A percentile compares a stretch with the other conserved stretches of the same genome.
phyloP scores from a whole-genome alignment of 2,329 filamentous ascomycete genomes.

The Hymenoscyphus infarciens region DNA sequence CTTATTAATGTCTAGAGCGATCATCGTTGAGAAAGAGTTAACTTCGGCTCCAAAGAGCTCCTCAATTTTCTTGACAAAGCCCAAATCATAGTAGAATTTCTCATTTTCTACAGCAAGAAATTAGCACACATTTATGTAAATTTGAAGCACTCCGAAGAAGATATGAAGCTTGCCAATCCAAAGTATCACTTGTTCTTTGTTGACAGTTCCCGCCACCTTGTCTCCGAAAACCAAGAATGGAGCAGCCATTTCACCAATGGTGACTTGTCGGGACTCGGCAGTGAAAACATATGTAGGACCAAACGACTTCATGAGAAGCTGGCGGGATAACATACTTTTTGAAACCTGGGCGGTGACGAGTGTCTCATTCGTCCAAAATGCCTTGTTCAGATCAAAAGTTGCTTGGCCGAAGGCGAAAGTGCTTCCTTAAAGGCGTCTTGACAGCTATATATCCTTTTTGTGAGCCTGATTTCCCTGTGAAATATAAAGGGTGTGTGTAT shows the following conservation, averaged over 20 bases:
- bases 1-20: no score
- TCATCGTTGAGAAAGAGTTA: no score
- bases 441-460: conserved; percentile 35
- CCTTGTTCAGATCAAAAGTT: conserved; percentile 44
- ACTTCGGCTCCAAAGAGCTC: no score
- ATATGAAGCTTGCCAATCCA: conserved; percentile 41
- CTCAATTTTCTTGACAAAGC: conserved; percentile 36
- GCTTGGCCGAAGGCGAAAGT: conserved; percentile 49
- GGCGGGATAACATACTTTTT: conserved; percentile 44
- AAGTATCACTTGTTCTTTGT: conserved; percentile 41
- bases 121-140: neutral
- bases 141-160: no score
- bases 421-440: conserved; percentile 47
- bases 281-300: conserved; percentile 50
- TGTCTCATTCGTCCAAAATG: conserved; percentile 44
- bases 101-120: conserved; percentile 39
- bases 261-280: conserved; percentile 41
- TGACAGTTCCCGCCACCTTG: conserved; percentile 38
- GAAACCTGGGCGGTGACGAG: conserved; percentile 43
- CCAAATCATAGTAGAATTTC: conserved; percentile 39
- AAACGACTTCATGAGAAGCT: conserved; percentile 42
- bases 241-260: conserved; percentile 48
- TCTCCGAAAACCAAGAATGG: conserved; percentile 50
- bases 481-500: neutral
- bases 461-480: neutral